Conservation (phyloP, 2,329 filamentous ascomycete genomes). For the Neonectria sp. region DNA sequence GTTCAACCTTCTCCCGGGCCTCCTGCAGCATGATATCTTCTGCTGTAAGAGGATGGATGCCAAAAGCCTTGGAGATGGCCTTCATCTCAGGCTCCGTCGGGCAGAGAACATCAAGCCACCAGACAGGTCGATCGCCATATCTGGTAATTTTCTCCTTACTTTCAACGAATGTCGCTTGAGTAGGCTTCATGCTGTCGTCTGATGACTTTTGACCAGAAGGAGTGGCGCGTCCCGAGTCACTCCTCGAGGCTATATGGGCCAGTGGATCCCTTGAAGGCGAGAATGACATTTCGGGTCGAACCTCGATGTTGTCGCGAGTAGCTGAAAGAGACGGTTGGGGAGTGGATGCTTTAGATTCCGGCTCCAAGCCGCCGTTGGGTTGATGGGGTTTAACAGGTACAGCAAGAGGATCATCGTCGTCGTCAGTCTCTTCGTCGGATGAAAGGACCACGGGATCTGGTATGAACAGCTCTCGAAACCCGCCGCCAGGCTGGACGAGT, state of each 20-base stretch:
- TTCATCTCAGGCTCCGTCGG: constrained; percentile 98
- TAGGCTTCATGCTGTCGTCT: constrained; percentile 40
- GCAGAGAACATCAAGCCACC: constrained; percentile 94
- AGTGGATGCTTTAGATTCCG: constrained; percentile 61
- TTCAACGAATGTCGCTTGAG: constrained; percentile 37
- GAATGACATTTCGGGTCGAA: constrained; percentile 37
- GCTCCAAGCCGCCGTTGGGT: constrained; percentile 49
- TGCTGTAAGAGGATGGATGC: constrained; percentile 93
- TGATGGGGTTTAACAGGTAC: constrained; percentile 43
- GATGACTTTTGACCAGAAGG: constrained; percentile 62
- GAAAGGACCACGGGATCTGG: constrained; percentile 85
- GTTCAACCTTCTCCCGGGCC: constrained; percentile 96
- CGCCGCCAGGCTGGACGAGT: constrained; percentile 86
- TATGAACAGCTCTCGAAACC: constrained; percentile 90
- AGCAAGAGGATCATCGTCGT: constrained; percentile 60
- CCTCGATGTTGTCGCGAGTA: constrained; percentile 41
- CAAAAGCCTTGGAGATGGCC: constrained; percentile 90
- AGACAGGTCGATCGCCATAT: constrained; percentile 89
- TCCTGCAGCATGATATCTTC: constrained; percentile 99
- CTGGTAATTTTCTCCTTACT: constrained; percentile 62
- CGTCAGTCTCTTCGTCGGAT: constrained; percentile 80
- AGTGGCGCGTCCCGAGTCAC: constrained; percentile 63
- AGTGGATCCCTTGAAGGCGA: constrained; percentile 51
- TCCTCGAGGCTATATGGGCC: constrained; percentile 49
- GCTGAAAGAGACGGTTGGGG: constrained; percentile 62